Conservation (phyloP, 1,284 basidiomycete species). For the Rhodotorula sp. region DNA sequence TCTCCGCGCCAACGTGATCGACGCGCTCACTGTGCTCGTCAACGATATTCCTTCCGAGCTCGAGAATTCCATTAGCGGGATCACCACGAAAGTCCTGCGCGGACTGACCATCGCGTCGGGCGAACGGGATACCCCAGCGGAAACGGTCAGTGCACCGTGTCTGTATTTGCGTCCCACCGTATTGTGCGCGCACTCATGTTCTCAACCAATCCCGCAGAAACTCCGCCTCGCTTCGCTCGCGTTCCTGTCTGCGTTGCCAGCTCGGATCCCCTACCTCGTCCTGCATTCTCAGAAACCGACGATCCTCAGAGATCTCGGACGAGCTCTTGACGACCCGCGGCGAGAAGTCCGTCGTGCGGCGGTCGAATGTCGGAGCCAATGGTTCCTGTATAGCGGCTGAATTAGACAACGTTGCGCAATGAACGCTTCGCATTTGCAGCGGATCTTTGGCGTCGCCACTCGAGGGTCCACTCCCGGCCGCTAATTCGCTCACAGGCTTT, state of each 20-base stretch:
- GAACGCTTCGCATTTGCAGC: too few species aligned
- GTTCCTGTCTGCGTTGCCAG: conserved; percentile 69
- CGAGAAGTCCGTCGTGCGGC: conserved; percentile 76
- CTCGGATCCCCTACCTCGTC: conserved; percentile 70
- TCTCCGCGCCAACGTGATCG: conserved; percentile 75
- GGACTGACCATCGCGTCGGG: conserved; percentile 31
- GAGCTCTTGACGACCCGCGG: conserved; percentile 78
- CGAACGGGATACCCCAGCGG: conserved; percentile 1
- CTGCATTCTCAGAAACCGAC: conserved; percentile 69
- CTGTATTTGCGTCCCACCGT: neutral
- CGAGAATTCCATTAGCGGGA: conserved; percentile 57
- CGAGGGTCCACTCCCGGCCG: too few species aligned
- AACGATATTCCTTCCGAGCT: conserved; percentile 58
- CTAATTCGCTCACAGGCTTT: too few species aligned
- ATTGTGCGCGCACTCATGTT: neutral
- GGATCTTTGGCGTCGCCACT: too few species aligned
- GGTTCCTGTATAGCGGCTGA: conserved; percentile 46
- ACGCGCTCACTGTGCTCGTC: conserved; percentile 70
- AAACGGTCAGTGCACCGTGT: neutral
- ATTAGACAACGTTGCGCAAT: neutral
- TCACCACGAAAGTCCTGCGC: conserved; percentile 37
- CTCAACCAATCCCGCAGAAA: conserved; percentile 54
- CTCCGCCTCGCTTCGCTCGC: conserved; percentile 73
- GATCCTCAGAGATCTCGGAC: conserved; percentile 71
- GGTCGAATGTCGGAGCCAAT: conserved; percentile 68